A percentile compares a stretch with the other conserved stretches of the same genome.
Conservation (phyloP, 2,329 filamentous ascomycete species). For the Claviceps digitariae region DNA sequence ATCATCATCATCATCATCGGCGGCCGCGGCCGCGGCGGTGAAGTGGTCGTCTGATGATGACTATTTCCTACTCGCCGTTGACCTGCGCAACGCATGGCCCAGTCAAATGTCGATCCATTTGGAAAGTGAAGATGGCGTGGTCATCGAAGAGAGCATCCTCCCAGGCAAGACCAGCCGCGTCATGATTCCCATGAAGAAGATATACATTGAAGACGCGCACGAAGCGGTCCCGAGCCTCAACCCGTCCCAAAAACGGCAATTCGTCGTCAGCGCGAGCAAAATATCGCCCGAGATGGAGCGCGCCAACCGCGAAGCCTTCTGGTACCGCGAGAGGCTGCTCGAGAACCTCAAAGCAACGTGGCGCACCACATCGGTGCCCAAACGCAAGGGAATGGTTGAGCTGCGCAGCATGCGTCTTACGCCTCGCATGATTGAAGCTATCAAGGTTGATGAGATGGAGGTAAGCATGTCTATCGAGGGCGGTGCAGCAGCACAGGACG, state of each 20-base stretch:
- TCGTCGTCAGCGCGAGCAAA: constrained; percentile 71
- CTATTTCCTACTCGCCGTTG: constrained; percentile 67
- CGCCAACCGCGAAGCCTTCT: constrained; percentile 69
- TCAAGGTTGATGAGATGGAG: constrained; percentile 67
- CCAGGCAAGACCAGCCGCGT: constrained; percentile 61
- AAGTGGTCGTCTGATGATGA: constrained; percentile 33
- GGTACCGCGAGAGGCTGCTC: constrained; percentile 76
- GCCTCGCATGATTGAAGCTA: constrained; percentile 66
- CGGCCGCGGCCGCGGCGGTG: constrained; percentile 14
- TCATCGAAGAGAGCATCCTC: constrained; percentile 42
- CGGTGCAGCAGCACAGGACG: neutral
- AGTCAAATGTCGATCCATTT: constrained; percentile 59
- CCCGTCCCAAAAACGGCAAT: constrained; percentile 74
- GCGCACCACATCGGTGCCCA: constrained; percentile 40
- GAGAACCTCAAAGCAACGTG: constrained; percentile 58
- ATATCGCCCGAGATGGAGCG: constrained; percentile 70
- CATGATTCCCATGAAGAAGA: constrained; percentile 59
- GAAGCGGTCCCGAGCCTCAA: constrained; percentile 69
- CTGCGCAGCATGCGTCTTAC: constrained; percentile 62
- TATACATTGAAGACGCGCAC: constrained; percentile 65
- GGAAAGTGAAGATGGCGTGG: constrained; percentile 34
- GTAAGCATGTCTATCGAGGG: constrained; percentile 35
- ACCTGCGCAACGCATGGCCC: constrained; percentile 84
- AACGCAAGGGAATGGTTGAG: constrained; percentile 56
- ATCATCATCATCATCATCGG: neutral